phyloP scores from a whole-genome alignment of 805 yeast genomes.

The Lipomyces spencermartinsiae region DNA sequence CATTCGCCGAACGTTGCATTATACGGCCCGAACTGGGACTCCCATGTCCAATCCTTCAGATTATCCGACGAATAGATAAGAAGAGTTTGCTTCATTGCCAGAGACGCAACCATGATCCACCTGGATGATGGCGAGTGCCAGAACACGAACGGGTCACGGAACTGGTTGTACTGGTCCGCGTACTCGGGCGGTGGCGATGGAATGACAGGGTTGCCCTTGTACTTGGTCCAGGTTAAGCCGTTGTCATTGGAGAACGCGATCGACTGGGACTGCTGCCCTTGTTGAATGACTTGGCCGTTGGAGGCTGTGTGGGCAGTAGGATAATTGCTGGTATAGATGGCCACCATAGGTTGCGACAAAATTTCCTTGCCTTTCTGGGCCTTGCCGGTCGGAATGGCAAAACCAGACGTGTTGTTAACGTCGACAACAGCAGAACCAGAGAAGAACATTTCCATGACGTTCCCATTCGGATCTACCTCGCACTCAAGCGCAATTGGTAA shows the following conservation, averaged over 20 bases:
- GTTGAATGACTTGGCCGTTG: not conserved
- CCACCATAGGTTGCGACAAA: not conserved
- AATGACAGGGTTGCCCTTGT: constrained; percentile 6
- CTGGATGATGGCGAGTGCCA: constrained; percentile 11
- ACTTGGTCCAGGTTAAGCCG: constrained; percentile 16
- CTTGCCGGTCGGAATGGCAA: constrained; percentile 22
- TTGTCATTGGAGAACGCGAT: constrained; percentile 6
- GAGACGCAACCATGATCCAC: constrained; percentile 24
- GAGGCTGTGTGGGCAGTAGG: constrained; percentile 7
- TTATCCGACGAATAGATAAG: constrained; percentile 13
- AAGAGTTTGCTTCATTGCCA: constrained; percentile 11
- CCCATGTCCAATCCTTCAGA: constrained; percentile 13
- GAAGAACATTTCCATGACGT: constrained; percentile 5
- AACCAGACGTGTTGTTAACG: constrained; percentile 49
- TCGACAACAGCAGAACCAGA: constrained; percentile 36
- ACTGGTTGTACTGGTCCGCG: constrained; percentile 19
- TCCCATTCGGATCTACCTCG: constrained; percentile 42
- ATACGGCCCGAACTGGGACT: not conserved
- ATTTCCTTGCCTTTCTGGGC: not conserved
- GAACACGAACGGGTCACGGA: constrained; percentile 27
- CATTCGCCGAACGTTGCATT: constrained; percentile 48
- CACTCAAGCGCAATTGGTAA: constrained; percentile 46
- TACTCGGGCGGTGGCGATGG: constrained; percentile 9
- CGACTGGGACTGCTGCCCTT: constrained; percentile 5
- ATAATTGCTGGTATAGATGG: not conserved